Conservation (phyloP, 73 alveolate genomes). For the Paramecium caudatum region DNA sequence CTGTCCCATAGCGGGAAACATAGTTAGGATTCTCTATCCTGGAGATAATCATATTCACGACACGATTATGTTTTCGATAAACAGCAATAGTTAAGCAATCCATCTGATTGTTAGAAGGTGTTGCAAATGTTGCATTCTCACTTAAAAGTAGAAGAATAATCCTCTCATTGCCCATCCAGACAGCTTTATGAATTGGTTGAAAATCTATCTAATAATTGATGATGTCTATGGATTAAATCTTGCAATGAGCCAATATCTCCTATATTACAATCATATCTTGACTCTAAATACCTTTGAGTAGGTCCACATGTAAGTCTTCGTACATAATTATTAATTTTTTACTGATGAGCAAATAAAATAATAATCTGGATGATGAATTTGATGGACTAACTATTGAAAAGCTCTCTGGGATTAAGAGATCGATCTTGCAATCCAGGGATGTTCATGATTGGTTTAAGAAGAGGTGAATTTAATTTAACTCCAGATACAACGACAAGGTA, state of each 20-base stretch:
- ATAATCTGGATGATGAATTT: slow-evolving; percentile 62
- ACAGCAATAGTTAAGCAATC: slow-evolving; percentile 33
- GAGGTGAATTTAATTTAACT: neutral
- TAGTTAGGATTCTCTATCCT: neutral
- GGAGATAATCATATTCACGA: neutral
- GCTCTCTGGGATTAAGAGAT: slow-evolving; percentile 20
- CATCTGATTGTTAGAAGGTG: neutral
- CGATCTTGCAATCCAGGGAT: slow-evolving; percentile 15
- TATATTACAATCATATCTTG: too few relatives aligned
- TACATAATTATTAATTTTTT: too few relatives aligned
- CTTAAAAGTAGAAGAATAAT: neutral
- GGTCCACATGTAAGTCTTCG: too few relatives aligned
- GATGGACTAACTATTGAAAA: slow-evolving; percentile 59
- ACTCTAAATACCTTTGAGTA: too few relatives aligned
- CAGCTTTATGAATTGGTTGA: neutral
- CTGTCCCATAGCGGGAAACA: neutral
- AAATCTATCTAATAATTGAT: neutral
- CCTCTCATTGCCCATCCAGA: neutral
- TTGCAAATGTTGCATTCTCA: neutral
- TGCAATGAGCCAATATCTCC: too few relatives aligned
- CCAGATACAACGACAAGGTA: slow-evolving; percentile 58
- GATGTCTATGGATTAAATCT: too few relatives aligned
- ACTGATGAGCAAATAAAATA: too few relatives aligned
- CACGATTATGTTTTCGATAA: neutral
- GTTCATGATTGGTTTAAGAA: slow-evolving; percentile 69